Conservation (phyloP, 192 early-diverging fungal genomes). For the Entophlyctis luteolus region DNA sequence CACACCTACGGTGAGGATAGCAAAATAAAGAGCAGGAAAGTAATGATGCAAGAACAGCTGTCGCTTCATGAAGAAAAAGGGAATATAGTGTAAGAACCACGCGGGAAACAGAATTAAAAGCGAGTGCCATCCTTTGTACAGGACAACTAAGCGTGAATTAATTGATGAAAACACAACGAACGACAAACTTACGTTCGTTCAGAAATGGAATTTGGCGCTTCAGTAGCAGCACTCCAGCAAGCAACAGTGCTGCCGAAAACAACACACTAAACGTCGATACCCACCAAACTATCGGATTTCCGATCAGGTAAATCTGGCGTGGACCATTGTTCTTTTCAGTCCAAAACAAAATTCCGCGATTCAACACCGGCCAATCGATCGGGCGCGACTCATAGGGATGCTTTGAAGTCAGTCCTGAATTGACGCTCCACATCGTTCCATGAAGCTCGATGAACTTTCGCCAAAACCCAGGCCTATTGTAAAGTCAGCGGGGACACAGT, state of each 20-base stretch:
- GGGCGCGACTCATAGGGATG: slow-evolving; percentile 56
- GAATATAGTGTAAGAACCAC: slow-evolving; percentile 81
- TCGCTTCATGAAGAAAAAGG: slow-evolving; percentile 89
- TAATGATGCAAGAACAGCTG: slow-evolving; percentile 94
- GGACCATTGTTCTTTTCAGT: slow-evolving; percentile 34
- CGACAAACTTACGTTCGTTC: slow-evolving; percentile 4
- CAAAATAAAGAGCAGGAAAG: slow-evolving; percentile 87
- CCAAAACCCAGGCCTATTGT: slow-evolving; percentile 40
- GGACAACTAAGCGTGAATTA: no score
- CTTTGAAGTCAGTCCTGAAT: slow-evolving; percentile 41
- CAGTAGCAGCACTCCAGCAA: slow-evolving; percentile 23
- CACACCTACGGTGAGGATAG: slow-evolving; percentile 67
- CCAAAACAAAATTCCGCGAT: slow-evolving; percentile 57
- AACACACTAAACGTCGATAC: slow-evolving; percentile 25
- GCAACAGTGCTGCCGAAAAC: slow-evolving; percentile 16
- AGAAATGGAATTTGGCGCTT: slow-evolving; percentile 33
- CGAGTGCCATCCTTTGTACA: slow-evolving; percentile 22
- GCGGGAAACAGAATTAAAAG: slow-evolving; percentile 60
- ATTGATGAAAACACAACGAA: no score
- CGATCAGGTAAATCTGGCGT: slow-evolving; percentile 48
- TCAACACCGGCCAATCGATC: slow-evolving; percentile 53
- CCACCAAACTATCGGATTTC: slow-evolving; percentile 55
- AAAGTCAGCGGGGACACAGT: no score
- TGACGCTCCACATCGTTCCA: slow-evolving; percentile 51
- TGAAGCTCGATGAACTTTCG: slow-evolving; percentile 51